A percentile compares a stretch with the other conserved stretches of the same genome.
Conservation (phyloP, 169 alveolate species). For the Plasmodium blacklocki region DNA sequence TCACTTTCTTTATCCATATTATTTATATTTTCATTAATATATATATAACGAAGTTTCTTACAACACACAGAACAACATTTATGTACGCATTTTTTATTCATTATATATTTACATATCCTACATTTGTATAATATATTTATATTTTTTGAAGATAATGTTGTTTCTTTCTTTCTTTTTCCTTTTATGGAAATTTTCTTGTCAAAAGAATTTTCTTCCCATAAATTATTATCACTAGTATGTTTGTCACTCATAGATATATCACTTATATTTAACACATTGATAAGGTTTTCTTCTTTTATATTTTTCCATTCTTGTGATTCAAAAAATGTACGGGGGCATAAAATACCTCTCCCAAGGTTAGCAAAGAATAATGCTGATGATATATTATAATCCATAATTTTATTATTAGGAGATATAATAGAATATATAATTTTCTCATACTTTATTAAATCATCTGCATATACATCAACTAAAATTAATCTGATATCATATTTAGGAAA, state of each 20-base stretch:
- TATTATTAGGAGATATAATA: conserved; percentile 76
- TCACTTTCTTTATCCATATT: not conserved
- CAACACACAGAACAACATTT: conserved; percentile 51
- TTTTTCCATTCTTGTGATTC: conserved; percentile 72
- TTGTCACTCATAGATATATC: not conserved
- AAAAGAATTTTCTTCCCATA: not conserved
- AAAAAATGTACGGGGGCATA: conserved; percentile 58
- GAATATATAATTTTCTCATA: conserved; percentile 75
- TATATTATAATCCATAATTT: conserved; percentile 84
- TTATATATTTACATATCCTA: conserved; percentile 17
- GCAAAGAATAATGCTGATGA: conserved; percentile 84
- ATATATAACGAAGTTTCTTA: conserved; percentile 36
- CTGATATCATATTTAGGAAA: conserved; percentile 78
- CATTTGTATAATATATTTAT: conserved; percentile 11
- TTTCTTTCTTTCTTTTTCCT: no score
- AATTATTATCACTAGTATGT: not conserved
- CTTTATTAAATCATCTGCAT: conserved; percentile 71
- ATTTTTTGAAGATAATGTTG: no score
- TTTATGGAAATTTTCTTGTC: not conserved
- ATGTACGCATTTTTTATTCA: conserved; percentile 47
- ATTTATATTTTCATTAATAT: not conserved
- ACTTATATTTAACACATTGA: conserved; percentile 55
- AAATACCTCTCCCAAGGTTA: conserved; percentile 74
- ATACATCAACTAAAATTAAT: conserved; percentile 79
- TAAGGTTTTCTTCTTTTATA: conserved; percentile 48